phyloP scores from a whole-genome alignment of 805 yeast genomes.

The Metschnikowia henanensis region DNA sequence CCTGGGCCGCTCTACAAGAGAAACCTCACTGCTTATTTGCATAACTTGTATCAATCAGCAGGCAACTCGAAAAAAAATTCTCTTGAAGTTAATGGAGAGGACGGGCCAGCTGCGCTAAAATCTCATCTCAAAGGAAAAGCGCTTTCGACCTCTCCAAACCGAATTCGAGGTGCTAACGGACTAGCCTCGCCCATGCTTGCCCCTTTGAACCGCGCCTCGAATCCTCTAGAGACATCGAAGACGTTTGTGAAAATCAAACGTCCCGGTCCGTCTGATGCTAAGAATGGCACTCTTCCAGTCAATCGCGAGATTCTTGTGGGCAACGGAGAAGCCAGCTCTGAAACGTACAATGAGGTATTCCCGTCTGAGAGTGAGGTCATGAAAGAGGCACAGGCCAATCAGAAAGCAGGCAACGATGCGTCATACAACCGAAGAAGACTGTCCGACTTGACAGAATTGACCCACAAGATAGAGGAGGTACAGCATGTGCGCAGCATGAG shows the following conservation, averaged over 20 bases:
- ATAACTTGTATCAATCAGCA: conserved; percentile 49
- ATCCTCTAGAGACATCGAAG: conserved; percentile 66
- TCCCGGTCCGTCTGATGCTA: conserved; percentile 32
- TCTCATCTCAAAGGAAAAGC: conserved; percentile 6
- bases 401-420: neutral
- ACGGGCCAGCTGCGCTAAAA: neutral
- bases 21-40: conserved; percentile 68
- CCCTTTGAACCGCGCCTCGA: conserved; percentile 56
- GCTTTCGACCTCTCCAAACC: conserved; percentile 15
- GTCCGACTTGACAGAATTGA: conserved; percentile 14
- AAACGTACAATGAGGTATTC: conserved; percentile 38
- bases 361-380: conserved; percentile 47
- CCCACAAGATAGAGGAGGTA: neutral
- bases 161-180: conserved; percentile 10
- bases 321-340: conserved; percentile 8
- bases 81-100: conserved; percentile 25
- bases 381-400: conserved; percentile 22
- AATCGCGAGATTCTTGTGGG: conserved; percentile 17
- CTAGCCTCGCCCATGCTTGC: conserved; percentile 18
- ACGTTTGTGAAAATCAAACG: conserved; percentile 69
- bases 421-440: conserved; percentile 11
- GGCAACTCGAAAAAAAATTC: conserved; percentile 43
- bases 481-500: conserved; percentile 6
- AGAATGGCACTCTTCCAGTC: conserved; percentile 11
- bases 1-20: conserved; percentile 77